Evolutionary conservation across 202 grass and related monocot species (phyloP), one percentile per base, ranked within the genome.

Genomic region (Panicum hallii): DNA sequence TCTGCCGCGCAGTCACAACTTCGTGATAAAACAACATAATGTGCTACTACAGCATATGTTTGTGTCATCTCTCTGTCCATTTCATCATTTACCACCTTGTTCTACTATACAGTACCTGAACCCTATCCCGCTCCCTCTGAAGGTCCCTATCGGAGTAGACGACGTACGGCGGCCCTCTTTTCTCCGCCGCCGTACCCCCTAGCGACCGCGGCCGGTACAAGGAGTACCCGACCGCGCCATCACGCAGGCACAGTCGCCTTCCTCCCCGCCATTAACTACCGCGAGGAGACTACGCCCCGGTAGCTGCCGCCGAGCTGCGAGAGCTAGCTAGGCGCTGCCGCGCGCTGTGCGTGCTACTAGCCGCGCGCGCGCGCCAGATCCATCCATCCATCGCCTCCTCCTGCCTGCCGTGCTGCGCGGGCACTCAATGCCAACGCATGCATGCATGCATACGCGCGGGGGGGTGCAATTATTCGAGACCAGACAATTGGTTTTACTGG

Each of bases 401-500:
- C 74, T 47, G 45, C 62, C 13, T 7, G 43, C 43, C 8, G 43
- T 9, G 43, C 43, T 44, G 65, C 15, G 80, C 6, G 15, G 11
- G 69, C 70, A 74, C 81, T 83, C 70, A 62, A 62, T 62, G 58
- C 58, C 17, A 72, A 74, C 41, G 75, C 79, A 62, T 67, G 79
- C 36, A 38, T 38, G 32, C 83, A 90, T 63, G 58, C 75, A 40
- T 73, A 34, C 4, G 65, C 45, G 36, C 78, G 78, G 72, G 12
- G 23, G 69, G 23, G 23, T 23, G 81, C 80, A 87, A 84, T 87
- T 84, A 84, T 87, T 84, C n/a, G 81, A 65, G 67, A 66, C 54
- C 71, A 82, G 83, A 84, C 76, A 87, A 75, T 78, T 87, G 63
- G 84, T 75, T 80, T 87, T 62, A 83, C 67, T 80, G 63, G 74